phyloP scores from a whole-genome alignment of 495 filamentous ascomycete genomes.

The Penicillium tannophilum region DNA sequence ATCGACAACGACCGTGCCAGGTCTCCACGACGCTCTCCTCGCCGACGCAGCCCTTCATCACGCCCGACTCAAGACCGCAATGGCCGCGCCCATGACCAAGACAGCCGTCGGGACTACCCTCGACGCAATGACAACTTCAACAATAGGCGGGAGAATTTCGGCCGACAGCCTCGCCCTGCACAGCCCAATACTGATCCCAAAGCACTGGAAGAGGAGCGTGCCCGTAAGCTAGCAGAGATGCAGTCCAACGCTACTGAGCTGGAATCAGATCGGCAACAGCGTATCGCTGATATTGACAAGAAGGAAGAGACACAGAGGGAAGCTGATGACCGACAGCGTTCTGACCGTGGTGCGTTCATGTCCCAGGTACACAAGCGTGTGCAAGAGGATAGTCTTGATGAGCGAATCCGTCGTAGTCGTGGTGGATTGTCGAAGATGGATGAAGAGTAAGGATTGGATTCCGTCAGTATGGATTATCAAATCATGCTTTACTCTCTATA shows the following conservation, averaged over 20 bases:
- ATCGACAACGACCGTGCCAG: slow-evolving; percentile 20
- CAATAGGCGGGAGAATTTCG: slow-evolving; percentile 23
- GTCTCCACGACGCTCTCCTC: slow-evolving; percentile 26
- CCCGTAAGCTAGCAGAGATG: slow-evolving; percentile 80
- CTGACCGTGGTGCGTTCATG: slow-evolving; percentile 45
- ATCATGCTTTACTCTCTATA: not conserved
- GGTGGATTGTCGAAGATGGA: slow-evolving; percentile 43
- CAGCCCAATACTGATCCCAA: slow-evolving; percentile 25
- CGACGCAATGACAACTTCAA: slow-evolving; percentile 17
- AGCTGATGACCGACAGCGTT: slow-evolving; percentile 57
- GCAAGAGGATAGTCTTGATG: slow-evolving; percentile 46
- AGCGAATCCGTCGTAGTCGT: slow-evolving; percentile 43
- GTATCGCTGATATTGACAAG: slow-evolving; percentile 67
- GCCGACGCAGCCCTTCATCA: slow-evolving; percentile 9
- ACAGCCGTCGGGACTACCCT: slow-evolving; percentile 21
- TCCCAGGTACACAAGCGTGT: slow-evolving; percentile 42
- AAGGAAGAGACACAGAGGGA: slow-evolving; percentile 65
- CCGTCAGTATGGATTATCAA: not conserved
- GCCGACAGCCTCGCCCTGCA: slow-evolving; percentile 18
- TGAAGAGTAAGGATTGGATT: slow-evolving; percentile 13
- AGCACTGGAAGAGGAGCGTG: slow-evolving; percentile 43
- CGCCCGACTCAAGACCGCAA: slow-evolving; percentile 15
- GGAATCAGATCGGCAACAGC: slow-evolving; percentile 70
- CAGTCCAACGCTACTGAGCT: slow-evolving; percentile 78
- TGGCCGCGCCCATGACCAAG: slow-evolving; percentile 9